Conservation (phyloP, 2,329 filamentous ascomycete species). For the Aureobasidium lini region DNA sequence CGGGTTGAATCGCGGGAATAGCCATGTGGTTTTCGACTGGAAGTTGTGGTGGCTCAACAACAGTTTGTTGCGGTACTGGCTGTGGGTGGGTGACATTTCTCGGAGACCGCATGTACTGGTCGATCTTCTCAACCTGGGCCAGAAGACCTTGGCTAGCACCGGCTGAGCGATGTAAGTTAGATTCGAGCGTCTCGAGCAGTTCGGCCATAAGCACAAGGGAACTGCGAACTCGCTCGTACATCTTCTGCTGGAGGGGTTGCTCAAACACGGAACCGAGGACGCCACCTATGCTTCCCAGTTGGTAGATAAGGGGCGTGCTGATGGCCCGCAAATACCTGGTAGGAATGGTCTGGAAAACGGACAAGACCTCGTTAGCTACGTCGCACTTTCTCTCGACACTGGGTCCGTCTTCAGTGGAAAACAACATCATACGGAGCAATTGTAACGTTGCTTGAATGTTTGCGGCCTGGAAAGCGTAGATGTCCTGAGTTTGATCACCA, state of each 20-base stretch:
- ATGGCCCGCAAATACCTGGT: conserved; percentile 42
- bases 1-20: not conserved
- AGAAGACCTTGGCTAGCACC: conserved; percentile 35
- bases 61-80: not conserved
- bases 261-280: conserved; percentile 44
- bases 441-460: conserved; percentile 44
- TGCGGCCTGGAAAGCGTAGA: conserved; percentile 44
- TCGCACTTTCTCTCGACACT: conserved; percentile 38
- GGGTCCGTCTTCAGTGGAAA: conserved; percentile 15
- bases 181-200: conserved; percentile 39
- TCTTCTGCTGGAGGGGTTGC: conserved; percentile 33
- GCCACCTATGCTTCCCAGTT: conserved; percentile 43
- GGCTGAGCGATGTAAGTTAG: conserved; percentile 33
- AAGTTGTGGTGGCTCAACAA: not conserved
- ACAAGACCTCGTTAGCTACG: conserved; percentile 38
- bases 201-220: conserved; percentile 40
- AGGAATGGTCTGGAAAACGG: conserved; percentile 37
- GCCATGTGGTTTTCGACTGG: not conserved
- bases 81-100: conserved; percentile 19
- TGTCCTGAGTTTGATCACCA: conserved; percentile 30
- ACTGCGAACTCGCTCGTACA: conserved; percentile 35
- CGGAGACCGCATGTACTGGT: conserved; percentile 36
- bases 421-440: conserved; percentile 43
- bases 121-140: conserved; percentile 37
- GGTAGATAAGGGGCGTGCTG: conserved; percentile 42